Base-by-base conservation (phyloP, 805 yeast genomes). In the Nakazawaea holstii region DNA sequence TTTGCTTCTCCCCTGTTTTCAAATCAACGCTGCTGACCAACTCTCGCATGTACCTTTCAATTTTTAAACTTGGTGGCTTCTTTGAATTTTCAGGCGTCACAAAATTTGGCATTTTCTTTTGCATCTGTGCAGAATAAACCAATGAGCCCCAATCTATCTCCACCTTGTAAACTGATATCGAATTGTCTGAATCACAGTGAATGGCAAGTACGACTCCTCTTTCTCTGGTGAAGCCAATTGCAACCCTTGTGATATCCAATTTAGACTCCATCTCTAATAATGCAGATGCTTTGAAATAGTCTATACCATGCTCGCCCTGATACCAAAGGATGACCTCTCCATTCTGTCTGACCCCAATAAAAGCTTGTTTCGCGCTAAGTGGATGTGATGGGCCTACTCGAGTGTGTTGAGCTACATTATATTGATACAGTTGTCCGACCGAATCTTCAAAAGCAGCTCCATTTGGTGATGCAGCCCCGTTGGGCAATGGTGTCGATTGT, bases 381-480 rank as follows among this genome's bases (percentile, higher is more conserved):
- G 95, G 94, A 61, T 87, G 94, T 54, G 79, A 66, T 0, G 81
- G 75, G 6, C 88, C 87, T 47, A 68, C 67, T 0, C 87, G 72
- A 55, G 73, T 76, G 50, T 74, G 75, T 57, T 80, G 88, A 41
- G 70, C 73, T 0, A 83, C 80, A 2, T 76, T 74, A 59, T 85
- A 88, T 8, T 62, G 65, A 61, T 72, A 82, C 31, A 61, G 61
- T 29, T 51, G 54, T 0, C 65, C 66, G 24, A 50, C 35, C 2
- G 68, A 56, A 49, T 67, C 71, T 28, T 57, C 62, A 5, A 51
- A 49, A 5, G 69, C 68, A 9, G 69, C 67, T 14, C 71, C 71
- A 28, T 57, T 47, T 49, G 58, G 57, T 0, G 69, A 58, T 3
- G 70, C 67, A 50, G 67, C 62, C 7, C 71, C 71, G 45, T 60